These are phyloP conservation scores for Canariomyces notabilis DNA, from an alignment of 2,329 filamentous ascomycete genomes.

Conservation along the genomic window DNA sequence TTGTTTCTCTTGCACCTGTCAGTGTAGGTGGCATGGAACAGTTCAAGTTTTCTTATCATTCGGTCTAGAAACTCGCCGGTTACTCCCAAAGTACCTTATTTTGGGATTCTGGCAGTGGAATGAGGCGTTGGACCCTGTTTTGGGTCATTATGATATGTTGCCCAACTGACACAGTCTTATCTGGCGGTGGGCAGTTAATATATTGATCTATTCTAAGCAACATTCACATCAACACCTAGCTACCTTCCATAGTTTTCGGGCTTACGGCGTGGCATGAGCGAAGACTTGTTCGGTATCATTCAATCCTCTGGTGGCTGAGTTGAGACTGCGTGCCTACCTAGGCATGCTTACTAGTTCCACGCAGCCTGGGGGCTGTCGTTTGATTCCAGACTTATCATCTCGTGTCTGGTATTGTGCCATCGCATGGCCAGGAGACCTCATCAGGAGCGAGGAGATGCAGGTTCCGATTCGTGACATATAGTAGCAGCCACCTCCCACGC, in stretches of 20 bases:
- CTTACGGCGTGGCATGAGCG: neutral
- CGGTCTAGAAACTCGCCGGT: no score
- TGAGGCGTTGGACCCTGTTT: no score
- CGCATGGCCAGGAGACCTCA: conserved; percentile 12
- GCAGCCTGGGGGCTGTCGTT: neutral
- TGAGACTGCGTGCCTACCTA: no score
- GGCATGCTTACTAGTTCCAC: neutral
- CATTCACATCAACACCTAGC: neutral
- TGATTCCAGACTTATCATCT: no score
- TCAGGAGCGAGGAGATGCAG: conserved; percentile 8
- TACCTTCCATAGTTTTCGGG: no score
- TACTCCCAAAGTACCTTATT: no score
- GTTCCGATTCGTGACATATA: conserved; percentile 11
- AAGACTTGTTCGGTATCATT: neutral
- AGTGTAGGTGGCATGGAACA: no score
- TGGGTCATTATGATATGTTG: neutral
- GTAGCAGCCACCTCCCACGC: conserved; percentile 9
- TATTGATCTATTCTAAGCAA: neutral
- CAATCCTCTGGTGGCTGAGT: neutral
- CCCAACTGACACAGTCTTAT: neutral
- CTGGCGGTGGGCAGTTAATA: neutral
- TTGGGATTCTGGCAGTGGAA: no score
- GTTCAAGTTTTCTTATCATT: no score
- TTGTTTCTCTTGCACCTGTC: no score
- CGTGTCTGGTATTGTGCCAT: no score